Evolutionary conservation across 2,329 filamentous ascomycete species (phyloP), one percentile per base, ranked within the genome.

Genomic region (Ophiocordyceps sinensis): DNA sequence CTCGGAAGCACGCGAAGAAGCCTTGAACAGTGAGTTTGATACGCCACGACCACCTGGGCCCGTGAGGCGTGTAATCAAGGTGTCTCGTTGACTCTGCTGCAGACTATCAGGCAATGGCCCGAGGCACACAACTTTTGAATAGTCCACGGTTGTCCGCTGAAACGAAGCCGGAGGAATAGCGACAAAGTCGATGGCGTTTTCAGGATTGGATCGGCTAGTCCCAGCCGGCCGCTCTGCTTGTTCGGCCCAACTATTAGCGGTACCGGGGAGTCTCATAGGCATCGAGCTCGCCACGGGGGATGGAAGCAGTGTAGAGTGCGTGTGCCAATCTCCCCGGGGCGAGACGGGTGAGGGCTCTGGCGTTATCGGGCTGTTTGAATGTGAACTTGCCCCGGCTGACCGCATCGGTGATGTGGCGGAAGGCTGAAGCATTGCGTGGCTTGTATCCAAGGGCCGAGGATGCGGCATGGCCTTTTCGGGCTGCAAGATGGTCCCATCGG

Each of bases 101-200:
- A 73, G 50, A 41, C 69, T 68, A 34, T 66, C 64, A 0, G 73
- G 73, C 5, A 78, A 49, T 6, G 68, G 66, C 0, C 75, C 75
- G 0, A 76, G 58, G 43, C 71, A 77, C 1, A 77, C 58, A 3
- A 77, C 64, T 15, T 67, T 65, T 4, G 64, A 63, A 1, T 70
- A 60, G 45, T 74, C 68, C 42, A 78, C 75, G 1, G 67, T 66
- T 1, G 65, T 64, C 30, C 65, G 61, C 41, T 73, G 71, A 35
- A 64, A 56, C n/a, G 47, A 37, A 11, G 43, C 44, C 19, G 12
- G n/a, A 8, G 15, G 5, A 6, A 30, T 8, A 2, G 8, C 10
- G n/a, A 17, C n/a, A 5, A 32, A n/a, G 14, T 30, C n/a, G 10
- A 44, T 40, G 4, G 45, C 40, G 13, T 37, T 30, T n/a, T 23